Conservation (phyloP, 345 rosid species). For the Moricandia moricandioides region DNA sequence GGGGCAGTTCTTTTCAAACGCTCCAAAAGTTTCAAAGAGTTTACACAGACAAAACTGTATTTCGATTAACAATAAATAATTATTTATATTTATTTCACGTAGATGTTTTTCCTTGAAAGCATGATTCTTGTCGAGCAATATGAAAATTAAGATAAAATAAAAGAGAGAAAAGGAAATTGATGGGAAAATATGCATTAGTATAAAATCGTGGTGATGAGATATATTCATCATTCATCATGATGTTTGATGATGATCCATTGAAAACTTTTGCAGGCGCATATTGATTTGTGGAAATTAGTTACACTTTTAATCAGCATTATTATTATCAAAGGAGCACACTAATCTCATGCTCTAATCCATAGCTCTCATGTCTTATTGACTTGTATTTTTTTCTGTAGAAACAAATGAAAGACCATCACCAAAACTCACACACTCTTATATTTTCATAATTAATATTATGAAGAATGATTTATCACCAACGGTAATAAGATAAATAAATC, state of each 20-base stretch:
- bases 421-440: too few species aligned
- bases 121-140: slow-evolving; percentile 13
- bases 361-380: background rate
- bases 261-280: slow-evolving; percentile 28
- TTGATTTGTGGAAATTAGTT: slow-evolving; percentile 10
- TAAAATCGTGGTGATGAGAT: slow-evolving; percentile 33
- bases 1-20: background rate
- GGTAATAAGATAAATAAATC: background rate
- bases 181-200: slow-evolving; percentile 23
- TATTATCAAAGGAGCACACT: background rate
- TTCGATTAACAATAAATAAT: background rate
- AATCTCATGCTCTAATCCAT: background rate
- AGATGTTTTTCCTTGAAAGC: background rate
- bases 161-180: background rate
- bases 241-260: slow-evolving; percentile 20
- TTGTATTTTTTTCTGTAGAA: too few species aligned
- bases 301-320: slow-evolving; percentile 22
- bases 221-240: slow-evolving; percentile 34
- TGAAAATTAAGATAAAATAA: background rate
- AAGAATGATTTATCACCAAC: too few species aligned
- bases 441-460: too few species aligned
- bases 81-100: too few species aligned
- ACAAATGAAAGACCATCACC: too few species aligned
- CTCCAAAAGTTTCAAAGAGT: background rate
- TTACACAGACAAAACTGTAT: background rate